Evolutionary conservation across 305 asterid species (phyloP), one percentile per base, ranked within the genome.

Genomic region (Solanum hybrid): DNA sequence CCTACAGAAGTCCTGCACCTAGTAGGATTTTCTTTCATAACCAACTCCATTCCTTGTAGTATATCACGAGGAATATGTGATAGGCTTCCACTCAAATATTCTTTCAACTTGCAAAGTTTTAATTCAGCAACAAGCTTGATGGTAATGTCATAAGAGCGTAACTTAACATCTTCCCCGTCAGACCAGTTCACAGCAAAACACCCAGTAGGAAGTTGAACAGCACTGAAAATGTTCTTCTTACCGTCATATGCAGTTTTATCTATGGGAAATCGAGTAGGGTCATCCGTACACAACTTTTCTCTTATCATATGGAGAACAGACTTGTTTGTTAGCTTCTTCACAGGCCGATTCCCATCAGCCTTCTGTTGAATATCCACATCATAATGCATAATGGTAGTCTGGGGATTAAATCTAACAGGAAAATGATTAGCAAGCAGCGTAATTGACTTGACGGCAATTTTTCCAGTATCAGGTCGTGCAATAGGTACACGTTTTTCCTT

Each of bases 21-120:
- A 10, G 93, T 83, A 75, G 97, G 96, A 91, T 96, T 95, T 81
- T 95, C 97, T 92, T 96, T 96, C 97, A 95, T 90, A 74, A 95
- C 95, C 91, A 96, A 67, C 85, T 94, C 96, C 96, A 95, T 91
- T 37, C 94, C 95, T 40, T 94, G 98, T 87, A 95, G 93, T 86
- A 95, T 90, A 86, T 92, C 96, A 90, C 96, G 98, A 87, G 98
- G 98, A 61, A 90, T 76, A 14, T 71, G n/a, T 2, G 93, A 76
- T 42, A 89, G 75, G 7, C 29, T 89, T 37, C 95, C 96, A 78
- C 89, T 67, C 10, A 95, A 84, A 88, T 95, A 95, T 78, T 94
- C 97, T 64, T 92, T 94, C 92, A 95, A 88, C 92, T 91, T 95
- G 3, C 93, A 93, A 31, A 94, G 90, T 87, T 89, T 90, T 89